Evolutionary conservation across 2,329 filamentous ascomycete genomes (phyloP).

Genomic region (Apiospora kogelbergensis): DNA sequence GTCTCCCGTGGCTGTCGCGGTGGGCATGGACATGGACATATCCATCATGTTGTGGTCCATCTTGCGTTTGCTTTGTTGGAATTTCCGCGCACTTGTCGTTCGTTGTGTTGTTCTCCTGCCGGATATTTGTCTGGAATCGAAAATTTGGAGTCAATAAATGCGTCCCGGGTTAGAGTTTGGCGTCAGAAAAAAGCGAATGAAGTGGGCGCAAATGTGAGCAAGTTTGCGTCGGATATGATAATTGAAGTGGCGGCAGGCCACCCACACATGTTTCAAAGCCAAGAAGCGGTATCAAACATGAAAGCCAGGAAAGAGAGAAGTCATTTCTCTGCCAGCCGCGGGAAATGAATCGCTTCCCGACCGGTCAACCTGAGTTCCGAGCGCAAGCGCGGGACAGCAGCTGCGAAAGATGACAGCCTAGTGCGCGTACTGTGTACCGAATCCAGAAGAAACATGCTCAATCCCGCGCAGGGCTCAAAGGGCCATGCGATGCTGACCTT

Average conservation of each 20-base stretch:
- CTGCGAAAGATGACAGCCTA: not conserved
- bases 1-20: not conserved
- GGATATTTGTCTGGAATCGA: not conserved
- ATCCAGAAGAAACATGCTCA: not conserved
- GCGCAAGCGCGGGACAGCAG: not conserved
- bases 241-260: not conserved
- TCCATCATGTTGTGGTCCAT: not conserved
- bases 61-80: not conserved
- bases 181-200: not conserved
- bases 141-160: not conserved
- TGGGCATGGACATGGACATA: slow-evolving; percentile 10
- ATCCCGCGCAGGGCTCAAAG: not conserved
- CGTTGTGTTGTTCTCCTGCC: not conserved
- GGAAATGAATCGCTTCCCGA: not conserved
- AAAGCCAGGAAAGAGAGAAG: not conserved
- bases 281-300: not conserved
- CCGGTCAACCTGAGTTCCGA: not conserved
- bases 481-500: not conserved
- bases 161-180: not conserved
- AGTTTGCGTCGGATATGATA: not conserved
- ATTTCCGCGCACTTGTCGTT: not conserved
- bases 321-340: not conserved
- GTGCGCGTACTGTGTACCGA: slow-evolving; percentile 1
- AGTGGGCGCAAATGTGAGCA: not conserved
- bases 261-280: not conserved